A percentile compares a stretch with the other conserved stretches of the same genome.
Evolutionary conservation across 495 filamentous ascomycete species (phyloP).

Genomic region (Zalerion maritima): DNA sequence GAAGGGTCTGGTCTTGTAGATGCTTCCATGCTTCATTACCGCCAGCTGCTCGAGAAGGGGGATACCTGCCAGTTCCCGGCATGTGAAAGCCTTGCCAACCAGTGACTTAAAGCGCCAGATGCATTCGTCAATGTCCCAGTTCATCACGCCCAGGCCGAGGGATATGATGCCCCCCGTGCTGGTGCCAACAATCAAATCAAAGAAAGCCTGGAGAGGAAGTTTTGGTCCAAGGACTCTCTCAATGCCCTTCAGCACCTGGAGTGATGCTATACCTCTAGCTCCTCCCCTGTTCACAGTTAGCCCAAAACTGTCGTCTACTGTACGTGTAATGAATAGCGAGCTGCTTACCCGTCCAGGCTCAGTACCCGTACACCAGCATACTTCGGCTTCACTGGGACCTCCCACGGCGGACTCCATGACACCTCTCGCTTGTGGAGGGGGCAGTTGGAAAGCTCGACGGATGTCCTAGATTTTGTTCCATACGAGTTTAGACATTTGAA

Average conservation of each 20-base stretch:
- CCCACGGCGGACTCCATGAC: constrained; percentile 21
- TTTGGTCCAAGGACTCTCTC: constrained; percentile 23
- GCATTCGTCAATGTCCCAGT: constrained; percentile 28
- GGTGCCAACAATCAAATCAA: constrained; percentile 39
- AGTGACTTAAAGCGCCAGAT: constrained; percentile 27
- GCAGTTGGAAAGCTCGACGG: constrained; percentile 17
- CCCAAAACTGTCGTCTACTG: constrained; percentile 1
- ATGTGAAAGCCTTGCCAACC: constrained; percentile 28
- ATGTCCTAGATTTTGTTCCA: constrained; percentile 14
- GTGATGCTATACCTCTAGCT: constrained; percentile 31
- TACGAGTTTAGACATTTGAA: constrained; percentile 14
- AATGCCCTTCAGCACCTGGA: constrained; percentile 29
- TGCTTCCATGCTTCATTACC: constrained; percentile 21
- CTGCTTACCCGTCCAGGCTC: constrained; percentile 39
- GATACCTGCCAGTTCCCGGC: constrained; percentile 20
- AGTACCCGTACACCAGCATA: constrained; percentile 37
- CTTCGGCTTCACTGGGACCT: constrained; percentile 25
- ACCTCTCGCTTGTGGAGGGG: constrained; percentile 17
- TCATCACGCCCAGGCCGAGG: constrained; percentile 34
- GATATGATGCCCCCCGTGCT: constrained; percentile 45
- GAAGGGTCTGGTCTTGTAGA: constrained; percentile 28
- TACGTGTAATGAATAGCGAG: neutral
- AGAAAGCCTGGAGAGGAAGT: constrained; percentile 27
- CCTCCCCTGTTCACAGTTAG: constrained; percentile 22
- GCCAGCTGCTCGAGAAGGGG: constrained; percentile 19